Conservation (phyloP, 2,329 filamentous ascomycete genomes). For the Fragosphaeria purpurea region DNA sequence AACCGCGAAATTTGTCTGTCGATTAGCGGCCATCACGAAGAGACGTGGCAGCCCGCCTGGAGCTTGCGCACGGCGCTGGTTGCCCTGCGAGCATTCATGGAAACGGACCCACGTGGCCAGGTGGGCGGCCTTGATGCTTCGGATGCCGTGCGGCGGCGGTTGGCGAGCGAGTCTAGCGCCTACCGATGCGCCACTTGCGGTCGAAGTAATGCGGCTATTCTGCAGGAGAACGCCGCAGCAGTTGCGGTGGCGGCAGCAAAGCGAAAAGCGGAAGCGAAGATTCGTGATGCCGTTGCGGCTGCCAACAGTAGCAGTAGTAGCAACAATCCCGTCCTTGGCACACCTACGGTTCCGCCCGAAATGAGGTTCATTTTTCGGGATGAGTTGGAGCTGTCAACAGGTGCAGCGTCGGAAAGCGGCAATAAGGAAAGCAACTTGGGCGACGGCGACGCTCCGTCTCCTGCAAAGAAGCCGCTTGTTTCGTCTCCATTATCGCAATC, state of each 20-base stretch:
- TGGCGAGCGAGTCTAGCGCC: slow-evolving; percentile 55
- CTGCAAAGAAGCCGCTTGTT: too few relatives aligned
- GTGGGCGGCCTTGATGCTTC: slow-evolving; percentile 77
- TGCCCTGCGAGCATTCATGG: slow-evolving; percentile 81
- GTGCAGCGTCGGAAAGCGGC: background rate
- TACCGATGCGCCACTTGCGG: slow-evolving; percentile 66
- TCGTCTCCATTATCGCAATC: too few relatives aligned
- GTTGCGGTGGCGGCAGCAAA: slow-evolving; percentile 6
- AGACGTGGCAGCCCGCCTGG: slow-evolving; percentile 98
- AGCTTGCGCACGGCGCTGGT: slow-evolving; percentile 82
- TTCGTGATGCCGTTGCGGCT: slow-evolving; percentile 15
- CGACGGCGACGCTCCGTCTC: background rate
- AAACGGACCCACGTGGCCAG: slow-evolving; percentile 78
- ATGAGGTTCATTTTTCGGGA: slow-evolving; percentile 62
- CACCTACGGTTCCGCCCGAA: slow-evolving; percentile 35
- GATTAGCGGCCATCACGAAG: slow-evolving; percentile 92
- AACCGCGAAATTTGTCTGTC: slow-evolving; percentile 95
- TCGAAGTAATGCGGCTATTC: slow-evolving; percentile 62
- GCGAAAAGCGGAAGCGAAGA: slow-evolving; percentile 23
- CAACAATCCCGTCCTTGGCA: background rate
- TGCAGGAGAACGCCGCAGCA: slow-evolving; percentile 57
- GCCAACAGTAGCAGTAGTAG: slow-evolving; percentile 14
- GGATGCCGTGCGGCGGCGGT: slow-evolving; percentile 53
- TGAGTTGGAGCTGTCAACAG: slow-evolving; percentile 46
- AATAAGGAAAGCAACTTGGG: background rate